phyloP scores from a whole-genome alignment of 441 rosid genomes.

The Pelargonium citronellum region DNA sequence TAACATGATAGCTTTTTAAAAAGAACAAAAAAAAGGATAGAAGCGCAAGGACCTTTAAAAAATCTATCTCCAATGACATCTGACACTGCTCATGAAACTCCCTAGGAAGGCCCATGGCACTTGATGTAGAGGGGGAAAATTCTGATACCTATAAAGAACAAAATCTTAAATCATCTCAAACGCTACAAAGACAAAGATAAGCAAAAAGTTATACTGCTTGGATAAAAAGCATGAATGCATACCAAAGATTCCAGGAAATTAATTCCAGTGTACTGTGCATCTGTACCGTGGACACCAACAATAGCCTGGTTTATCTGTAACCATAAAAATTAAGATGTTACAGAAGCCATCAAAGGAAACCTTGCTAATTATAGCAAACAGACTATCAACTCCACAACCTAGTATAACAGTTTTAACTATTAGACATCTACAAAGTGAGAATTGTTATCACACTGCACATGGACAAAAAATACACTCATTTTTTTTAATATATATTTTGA shows the following conservation, averaged over 20 bases:
- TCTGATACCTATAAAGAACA: constrained; percentile 68
- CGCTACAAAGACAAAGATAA: constrained; percentile 19
- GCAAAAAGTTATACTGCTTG: neutral
- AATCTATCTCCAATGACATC: constrained; percentile 69
- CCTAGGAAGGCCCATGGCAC: constrained; percentile 94
- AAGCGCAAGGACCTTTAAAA: constrained; percentile 56
- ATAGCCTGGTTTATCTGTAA: constrained; percentile 81
- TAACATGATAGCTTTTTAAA: too few species aligned
- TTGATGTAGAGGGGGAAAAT: constrained; percentile 90
- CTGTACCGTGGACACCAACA: constrained; percentile 65
- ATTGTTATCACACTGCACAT: neutral
- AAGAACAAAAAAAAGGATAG: neutral
- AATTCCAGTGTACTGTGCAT: constrained; percentile 74
- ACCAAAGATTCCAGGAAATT: constrained; percentile 89
- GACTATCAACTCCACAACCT: neutral
- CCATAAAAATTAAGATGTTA: constrained; percentile 25
- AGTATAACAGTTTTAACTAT: neutral
- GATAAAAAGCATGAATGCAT: constrained; percentile 16
- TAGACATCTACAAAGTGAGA: neutral
- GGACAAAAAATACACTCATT: neutral
- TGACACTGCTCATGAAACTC: constrained; percentile 93
- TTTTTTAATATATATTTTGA: neutral
- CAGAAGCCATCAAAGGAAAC: constrained; percentile 17
- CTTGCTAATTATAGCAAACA: neutral
- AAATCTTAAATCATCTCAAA: constrained; percentile 19